Base-by-base conservation (phyloP, 2,329 filamentous ascomycete genomes). In the Blastomyces emzantsi region DNA sequence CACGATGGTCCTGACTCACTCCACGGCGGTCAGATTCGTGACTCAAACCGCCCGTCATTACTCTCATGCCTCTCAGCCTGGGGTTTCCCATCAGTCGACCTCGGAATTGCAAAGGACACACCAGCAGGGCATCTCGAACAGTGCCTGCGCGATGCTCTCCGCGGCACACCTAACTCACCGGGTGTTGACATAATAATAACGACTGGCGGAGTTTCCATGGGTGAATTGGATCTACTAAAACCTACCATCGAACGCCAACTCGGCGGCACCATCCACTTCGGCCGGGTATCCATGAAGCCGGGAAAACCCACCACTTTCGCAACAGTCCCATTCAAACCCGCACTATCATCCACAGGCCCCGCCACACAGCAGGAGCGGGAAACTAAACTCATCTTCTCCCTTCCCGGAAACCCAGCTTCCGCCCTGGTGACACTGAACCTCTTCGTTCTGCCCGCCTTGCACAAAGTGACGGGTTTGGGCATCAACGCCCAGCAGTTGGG, bases 241-340 rank as follows among this genome's bases (percentile, higher is more conserved):
- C 93, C 94, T 0, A 97, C 93, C 0, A 90, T 99, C 70, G 94
- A 97, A 79, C 88, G 93, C 52, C 82, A 87, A 1, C 84, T 99
- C 0, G 91, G 92, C 63, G 94, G 94, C 8, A 94, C 88, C 0
- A 96, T 99, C 68, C 94, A 97, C 76, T 99, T 99, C 70, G 94
- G 94, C 30, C 88, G 94, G 2, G 94, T 99, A 2, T 85, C 88
- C 62, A 97, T 99, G 94, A 99, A 99, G 79, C 94, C 94, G 0
- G 94, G 94, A 4, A 99, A 97, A 76, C 94, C 94, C 1, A 97
- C 92, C 0, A 99, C 94, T 0, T 99, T 99, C 74, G 94, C 94
- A 2, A 97, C 91, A 0, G 83, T 97, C 0, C 87, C 90, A 0
- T 79, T 83, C 71, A 87, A 87, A 67, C 70, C 73, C 6, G 69